phyloP scores from a whole-genome alignment of 192 early-diverging fungal genomes.

The Umbelopsis ramanniana region DNA sequence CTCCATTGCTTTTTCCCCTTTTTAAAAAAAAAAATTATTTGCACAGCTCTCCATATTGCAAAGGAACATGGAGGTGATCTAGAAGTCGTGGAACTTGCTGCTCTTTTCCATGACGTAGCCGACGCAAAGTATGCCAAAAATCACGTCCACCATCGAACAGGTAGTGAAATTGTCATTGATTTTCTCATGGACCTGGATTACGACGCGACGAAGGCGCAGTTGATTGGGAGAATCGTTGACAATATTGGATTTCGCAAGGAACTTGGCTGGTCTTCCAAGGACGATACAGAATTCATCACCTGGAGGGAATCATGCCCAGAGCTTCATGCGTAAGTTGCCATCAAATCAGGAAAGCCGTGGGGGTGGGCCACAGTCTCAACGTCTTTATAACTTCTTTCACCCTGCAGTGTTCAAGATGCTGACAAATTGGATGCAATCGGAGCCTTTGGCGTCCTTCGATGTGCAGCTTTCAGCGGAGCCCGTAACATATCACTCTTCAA shows the following conservation, averaged over 20 bases:
- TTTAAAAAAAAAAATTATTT: not conserved
- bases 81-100: slow-evolving; percentile 66
- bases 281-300: slow-evolving; percentile 38
- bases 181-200: slow-evolving; percentile 47
- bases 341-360: no score
- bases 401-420: slow-evolving; percentile 67
- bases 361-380: no score
- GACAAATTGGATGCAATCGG: slow-evolving; percentile 77
- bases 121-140: slow-evolving; percentile 68
- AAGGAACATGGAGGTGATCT: slow-evolving; percentile 44
- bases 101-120: slow-evolving; percentile 70
- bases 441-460: slow-evolving; percentile 74
- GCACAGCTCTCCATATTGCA: slow-evolving; percentile 50
- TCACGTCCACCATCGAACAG: slow-evolving; percentile 43
- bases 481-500: slow-evolving; percentile 62
- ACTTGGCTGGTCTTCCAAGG: slow-evolving; percentile 53
- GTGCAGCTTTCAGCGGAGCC: slow-evolving; percentile 71
- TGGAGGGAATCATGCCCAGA: slow-evolving; percentile 64
- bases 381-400: not conserved
- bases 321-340: slow-evolving; percentile 54
- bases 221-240: slow-evolving; percentile 61
- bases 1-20: not conserved
- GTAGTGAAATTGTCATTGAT: slow-evolving; percentile 51
- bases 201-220: slow-evolving; percentile 38
- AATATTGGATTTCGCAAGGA: slow-evolving; percentile 71